Conservation (phyloP, 306 rosid species). For the Cucurbita maxima region DNA sequence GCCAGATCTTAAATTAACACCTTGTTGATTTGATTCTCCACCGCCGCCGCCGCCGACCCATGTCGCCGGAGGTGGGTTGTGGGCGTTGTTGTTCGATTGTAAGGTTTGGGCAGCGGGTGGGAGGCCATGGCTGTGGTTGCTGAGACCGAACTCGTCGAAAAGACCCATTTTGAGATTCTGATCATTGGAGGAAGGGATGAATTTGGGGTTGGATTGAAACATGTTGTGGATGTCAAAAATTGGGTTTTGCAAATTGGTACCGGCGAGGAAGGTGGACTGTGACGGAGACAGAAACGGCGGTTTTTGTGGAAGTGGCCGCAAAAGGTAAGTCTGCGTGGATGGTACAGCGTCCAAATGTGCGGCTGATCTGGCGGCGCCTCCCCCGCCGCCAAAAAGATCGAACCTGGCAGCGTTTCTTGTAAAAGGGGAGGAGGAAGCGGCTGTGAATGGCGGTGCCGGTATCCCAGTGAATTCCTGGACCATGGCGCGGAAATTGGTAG, state of each 20-base stretch:
- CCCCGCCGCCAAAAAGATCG: slow-evolving; percentile 41
- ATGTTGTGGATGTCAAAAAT: slow-evolving; percentile 26
- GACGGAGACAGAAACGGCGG: slow-evolving; percentile 13
- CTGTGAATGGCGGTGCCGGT: slow-evolving; percentile 69
- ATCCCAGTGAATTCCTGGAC: slow-evolving; percentile 98
- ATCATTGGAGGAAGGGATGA: slow-evolving; percentile 9
- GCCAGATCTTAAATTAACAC: slow-evolving; percentile 23
- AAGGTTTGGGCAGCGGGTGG: slow-evolving; percentile 1
- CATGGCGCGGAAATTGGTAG: slow-evolving; percentile 93
- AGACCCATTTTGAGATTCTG: slow-evolving; percentile 29
- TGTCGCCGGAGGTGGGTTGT: slow-evolving; percentile 7
- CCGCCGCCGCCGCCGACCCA: neutral
- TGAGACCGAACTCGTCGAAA: slow-evolving; percentile 43
- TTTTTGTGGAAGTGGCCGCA: slow-evolving; percentile 68
- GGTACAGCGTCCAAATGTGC: neutral
- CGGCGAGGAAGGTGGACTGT: slow-evolving; percentile 8
- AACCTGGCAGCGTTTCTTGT: slow-evolving; percentile 40
- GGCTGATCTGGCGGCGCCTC: slow-evolving; percentile 5
- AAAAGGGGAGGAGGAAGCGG: slow-evolving; percentile 49
- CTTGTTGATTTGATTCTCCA: slow-evolving; percentile 5
- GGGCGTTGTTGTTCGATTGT: slow-evolving; percentile 9
- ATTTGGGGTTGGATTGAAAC: slow-evolving; percentile 15
- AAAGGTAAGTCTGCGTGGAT: slow-evolving; percentile 31
- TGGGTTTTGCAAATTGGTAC: slow-evolving; percentile 24
- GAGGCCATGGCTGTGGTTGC: slow-evolving; percentile 15